A percentile compares a stretch with the other conserved stretches of the same genome.
These are phyloP conservation scores for Talaromyces pinophilus DNA, from an alignment of 2,329 filamentous ascomycete species.

Conservation along the genomic window DNA sequence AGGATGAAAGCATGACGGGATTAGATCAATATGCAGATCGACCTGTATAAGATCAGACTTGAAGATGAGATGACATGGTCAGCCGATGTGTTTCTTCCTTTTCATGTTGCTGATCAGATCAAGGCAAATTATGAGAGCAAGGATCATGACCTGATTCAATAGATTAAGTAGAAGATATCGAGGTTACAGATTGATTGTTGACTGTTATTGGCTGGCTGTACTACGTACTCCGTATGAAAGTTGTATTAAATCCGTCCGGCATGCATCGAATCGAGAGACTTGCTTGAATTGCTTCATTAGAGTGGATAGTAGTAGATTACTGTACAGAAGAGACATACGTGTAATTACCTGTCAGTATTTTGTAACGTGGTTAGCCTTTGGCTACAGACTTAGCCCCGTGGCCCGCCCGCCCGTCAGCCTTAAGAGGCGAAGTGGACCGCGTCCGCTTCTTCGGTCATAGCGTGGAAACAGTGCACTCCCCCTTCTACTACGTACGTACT, in stretches of 20 bases:
- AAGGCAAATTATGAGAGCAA: neutral
- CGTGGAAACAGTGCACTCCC: slow-evolving; percentile 2
- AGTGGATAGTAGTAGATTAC: neutral
- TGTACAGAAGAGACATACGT: neutral
- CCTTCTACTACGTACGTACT: too few species aligned
- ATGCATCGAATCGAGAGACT: neutral
- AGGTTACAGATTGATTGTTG: slow-evolving; percentile 5
- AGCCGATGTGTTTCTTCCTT: neutral
- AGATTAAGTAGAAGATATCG: neutral
- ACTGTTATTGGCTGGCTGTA: neutral
- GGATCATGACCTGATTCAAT: neutral
- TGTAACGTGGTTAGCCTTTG: neutral
- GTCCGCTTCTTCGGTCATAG: slow-evolving; percentile 1
- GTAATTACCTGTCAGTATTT: slow-evolving; percentile 4
- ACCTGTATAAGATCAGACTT: neutral
- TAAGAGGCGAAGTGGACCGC: slow-evolving; percentile 35
- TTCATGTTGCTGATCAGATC: neutral
- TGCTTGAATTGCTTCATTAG: neutral
- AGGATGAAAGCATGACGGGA: neutral
- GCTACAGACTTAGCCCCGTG: slow-evolving; percentile 7
- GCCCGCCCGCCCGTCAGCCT: slow-evolving; percentile 35
- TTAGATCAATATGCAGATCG: neutral
- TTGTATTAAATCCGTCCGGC: neutral
- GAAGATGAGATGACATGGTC: neutral
- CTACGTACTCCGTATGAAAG: neutral